Conservation (phyloP, 805 yeast species). For the Soucietia sequanensis region DNA sequence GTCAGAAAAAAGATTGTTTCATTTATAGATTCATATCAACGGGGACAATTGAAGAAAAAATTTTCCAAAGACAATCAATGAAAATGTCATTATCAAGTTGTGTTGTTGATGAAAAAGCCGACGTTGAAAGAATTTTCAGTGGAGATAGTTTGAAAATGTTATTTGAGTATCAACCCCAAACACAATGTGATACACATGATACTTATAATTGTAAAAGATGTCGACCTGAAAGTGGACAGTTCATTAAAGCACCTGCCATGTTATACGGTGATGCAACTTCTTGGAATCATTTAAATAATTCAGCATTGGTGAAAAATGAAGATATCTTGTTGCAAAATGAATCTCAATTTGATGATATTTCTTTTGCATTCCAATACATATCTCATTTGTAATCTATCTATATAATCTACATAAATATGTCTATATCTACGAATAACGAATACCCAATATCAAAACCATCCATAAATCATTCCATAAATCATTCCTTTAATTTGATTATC, state of each 20-base stretch:
- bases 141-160: constrained; percentile 75
- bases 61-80: constrained; percentile 93
- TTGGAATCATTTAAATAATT: constrained; percentile 87
- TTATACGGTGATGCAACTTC: constrained; percentile 96
- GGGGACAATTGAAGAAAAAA: constrained; percentile 95
- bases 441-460: not conserved
- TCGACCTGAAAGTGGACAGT: constrained; percentile 45
- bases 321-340: constrained; percentile 81
- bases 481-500: no score
- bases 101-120: constrained; percentile 95
- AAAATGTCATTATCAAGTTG: constrained; percentile 90
- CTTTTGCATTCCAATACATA: constrained; percentile 89
- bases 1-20: constrained; percentile 95
- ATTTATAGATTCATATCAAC: constrained; percentile 92
- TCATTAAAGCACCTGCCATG: constrained; percentile 74
- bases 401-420: not conserved
- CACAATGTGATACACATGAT: constrained; percentile 88
- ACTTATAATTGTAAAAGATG: constrained; percentile 89
- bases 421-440: no score
- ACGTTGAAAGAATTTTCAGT: constrained; percentile 88
- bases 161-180: constrained; percentile 65
- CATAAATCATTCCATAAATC: no score
- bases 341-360: constrained; percentile 60
- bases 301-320: constrained; percentile 60
- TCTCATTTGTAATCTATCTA: constrained; percentile 52